Base-by-base conservation (phyloP, 164 flowering plant genomes). In the Hamamelis virginiana region DNA sequence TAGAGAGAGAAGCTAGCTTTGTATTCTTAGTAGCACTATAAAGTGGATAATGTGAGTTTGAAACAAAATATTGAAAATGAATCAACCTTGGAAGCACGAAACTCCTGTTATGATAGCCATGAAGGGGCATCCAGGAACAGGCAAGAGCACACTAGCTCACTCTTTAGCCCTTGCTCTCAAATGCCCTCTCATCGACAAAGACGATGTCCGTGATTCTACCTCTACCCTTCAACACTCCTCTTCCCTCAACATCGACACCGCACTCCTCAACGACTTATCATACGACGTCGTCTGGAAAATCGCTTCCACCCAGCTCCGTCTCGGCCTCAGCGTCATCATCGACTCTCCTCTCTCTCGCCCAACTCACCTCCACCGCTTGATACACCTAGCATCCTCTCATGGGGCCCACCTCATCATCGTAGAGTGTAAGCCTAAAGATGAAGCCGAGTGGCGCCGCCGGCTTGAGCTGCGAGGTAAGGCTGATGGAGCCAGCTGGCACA, bases 111-210 rank as follows among this genome's bases (percentile, higher is more conserved):
- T 87, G 45, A 76, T 89, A 21, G 92, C 95, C 0, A 86, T 91
- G 95, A 91, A 91, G 68, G 97, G 95, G 9, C 93, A 91, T 66
- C 97, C 97, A 0, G 97, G 95, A 33, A 82, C 86, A 0, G 95
- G 97, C 33, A 90, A 90, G 66, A 76, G 73, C 75, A 91, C 90
- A 3, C 67, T 89, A 8, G 97, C 95, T 8, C 71, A 46, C 2
- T 59, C 84, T 69, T 46, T 91, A 55, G 83, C 95, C 48, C 47
- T 74, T 0, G 44, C 81, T 59, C 78, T 91, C 55, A 65, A 74
- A 70, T 71, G 77, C 83, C 95, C 97, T 21, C 86, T 89, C 65
- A 22, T 91, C 50, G 95, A 89, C 87, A 91, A 91, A 74, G 95
- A 91, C 77, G 90, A 90, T 69, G 73, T 87, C 65, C 76, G 83